These are phyloP conservation scores for Hygrocybe coccinea DNA, from an alignment of 768 basidiomycete genomes.

Conservation along the genomic window DNA sequence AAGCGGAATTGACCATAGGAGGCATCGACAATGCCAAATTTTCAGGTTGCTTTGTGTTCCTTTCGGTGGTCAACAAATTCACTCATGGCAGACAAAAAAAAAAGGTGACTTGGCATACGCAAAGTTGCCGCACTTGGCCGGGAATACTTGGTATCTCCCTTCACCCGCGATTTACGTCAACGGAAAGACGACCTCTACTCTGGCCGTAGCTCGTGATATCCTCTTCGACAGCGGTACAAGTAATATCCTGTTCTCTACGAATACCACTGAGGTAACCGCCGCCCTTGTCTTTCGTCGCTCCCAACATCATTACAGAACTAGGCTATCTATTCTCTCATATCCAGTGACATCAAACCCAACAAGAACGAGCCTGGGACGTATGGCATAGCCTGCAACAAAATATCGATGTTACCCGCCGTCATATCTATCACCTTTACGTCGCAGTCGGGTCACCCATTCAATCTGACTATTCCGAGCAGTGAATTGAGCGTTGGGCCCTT, in stretches of 20 bases:
- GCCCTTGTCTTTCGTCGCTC: slow-evolving; percentile 5
- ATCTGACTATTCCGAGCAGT: slow-evolving; percentile 52
- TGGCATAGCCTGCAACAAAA: slow-evolving; percentile 47
- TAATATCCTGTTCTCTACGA: slow-evolving; percentile 48
- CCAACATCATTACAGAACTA: slow-evolving; percentile 16
- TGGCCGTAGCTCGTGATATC: slow-evolving; percentile 39
- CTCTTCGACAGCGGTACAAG: slow-evolving; percentile 58
- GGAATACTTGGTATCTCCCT: slow-evolving; percentile 40
- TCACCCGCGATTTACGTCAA: slow-evolving; percentile 49
- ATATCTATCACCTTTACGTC: slow-evolving; percentile 54
- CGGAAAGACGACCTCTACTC: slow-evolving; percentile 42
- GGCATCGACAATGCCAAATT: slow-evolving; percentile 51
- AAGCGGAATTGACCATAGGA: slow-evolving; percentile 51
- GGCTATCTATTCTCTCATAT: slow-evolving; percentile 56
- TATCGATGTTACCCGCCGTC: slow-evolving; percentile 43
- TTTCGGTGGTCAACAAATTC: slow-evolving; percentile 2
- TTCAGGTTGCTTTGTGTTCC: slow-evolving; percentile 29
- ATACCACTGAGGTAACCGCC: slow-evolving; percentile 41
- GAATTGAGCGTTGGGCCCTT: slow-evolving; percentile 58
- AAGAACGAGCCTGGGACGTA: slow-evolving; percentile 49
- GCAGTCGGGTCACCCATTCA: slow-evolving; percentile 45
- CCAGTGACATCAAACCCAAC: slow-evolving; percentile 51
- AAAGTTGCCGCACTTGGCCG: slow-evolving; percentile 32
- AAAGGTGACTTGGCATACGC: slow-evolving; percentile 42
- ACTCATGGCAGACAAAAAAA: slow-evolving; percentile 21